Conservation (phyloP, 2,329 filamentous ascomycete genomes). For the Davidsoniella eucalypti region DNA sequence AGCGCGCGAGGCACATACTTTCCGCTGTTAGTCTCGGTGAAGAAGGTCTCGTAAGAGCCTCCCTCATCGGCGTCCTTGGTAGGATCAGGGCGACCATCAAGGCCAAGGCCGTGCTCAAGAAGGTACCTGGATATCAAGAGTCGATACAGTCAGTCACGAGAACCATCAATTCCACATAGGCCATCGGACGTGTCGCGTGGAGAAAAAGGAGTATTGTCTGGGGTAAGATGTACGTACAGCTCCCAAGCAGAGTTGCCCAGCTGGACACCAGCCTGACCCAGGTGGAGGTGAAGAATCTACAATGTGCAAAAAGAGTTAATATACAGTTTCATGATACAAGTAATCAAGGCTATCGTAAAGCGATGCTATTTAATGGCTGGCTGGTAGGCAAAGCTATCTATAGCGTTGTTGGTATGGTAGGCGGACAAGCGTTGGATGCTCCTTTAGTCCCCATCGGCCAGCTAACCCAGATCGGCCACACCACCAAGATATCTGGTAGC, state of each 20-base stretch:
- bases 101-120: conserved; percentile 53
- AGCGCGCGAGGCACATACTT: conserved; percentile 58
- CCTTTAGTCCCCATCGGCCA: too few species aligned
- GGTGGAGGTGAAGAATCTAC: conserved; percentile 46
- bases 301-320: conserved; percentile 11
- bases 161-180: neutral
- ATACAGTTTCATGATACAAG: neutral
- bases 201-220: neutral
- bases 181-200: neutral
- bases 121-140: conserved; percentile 37
- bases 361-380: too few species aligned
- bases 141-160: neutral
- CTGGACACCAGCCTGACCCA: conserved; percentile 56
- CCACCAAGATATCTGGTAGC: too few species aligned
- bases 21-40: conserved; percentile 53
- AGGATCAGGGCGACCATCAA: conserved; percentile 47
- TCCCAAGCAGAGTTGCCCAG: conserved; percentile 62
- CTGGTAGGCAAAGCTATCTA: too few species aligned
- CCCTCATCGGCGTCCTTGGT: conserved; percentile 43
- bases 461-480: too few species aligned
- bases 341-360: too few species aligned
- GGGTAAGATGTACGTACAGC: conserved; percentile 38
- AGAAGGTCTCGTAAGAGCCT: conserved; percentile 57
- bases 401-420: too few species aligned
- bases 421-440: too few species aligned